phyloP scores from a whole-genome alignment of 176 grass and related monocot genomes.

The Dendrocalamus sinicus region DNA sequence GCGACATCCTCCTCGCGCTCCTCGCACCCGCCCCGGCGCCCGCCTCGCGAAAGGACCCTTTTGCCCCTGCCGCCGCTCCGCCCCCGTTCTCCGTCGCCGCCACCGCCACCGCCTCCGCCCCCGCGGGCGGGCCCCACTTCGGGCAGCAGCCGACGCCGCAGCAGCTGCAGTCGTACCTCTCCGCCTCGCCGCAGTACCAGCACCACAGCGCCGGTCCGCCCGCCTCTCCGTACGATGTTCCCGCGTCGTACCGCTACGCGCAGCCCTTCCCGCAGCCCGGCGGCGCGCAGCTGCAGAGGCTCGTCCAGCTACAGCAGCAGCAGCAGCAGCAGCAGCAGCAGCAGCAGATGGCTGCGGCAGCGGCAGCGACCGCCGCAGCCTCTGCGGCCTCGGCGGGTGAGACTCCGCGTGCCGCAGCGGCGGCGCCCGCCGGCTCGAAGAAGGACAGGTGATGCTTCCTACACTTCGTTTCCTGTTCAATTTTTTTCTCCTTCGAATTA shows the following conservation, averaged over 20 bases:
- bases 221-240: constrained; percentile 36
- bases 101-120: constrained; percentile 23
- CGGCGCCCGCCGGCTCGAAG: constrained; percentile 38
- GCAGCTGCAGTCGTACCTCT: constrained; percentile 48
- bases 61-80: constrained; percentile 32
- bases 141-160: constrained; percentile 43
- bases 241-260: constrained; percentile 34
- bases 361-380: background rate
- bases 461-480: background rate
- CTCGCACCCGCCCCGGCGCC: constrained; percentile 44
- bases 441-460: constrained; percentile 48
- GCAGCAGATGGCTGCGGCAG: constrained; percentile 29
- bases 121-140: constrained; percentile 33
- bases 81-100: constrained; percentile 17
- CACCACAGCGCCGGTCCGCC: constrained; percentile 36
- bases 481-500: constrained; percentile 24
- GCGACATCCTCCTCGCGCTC: constrained; percentile 76
- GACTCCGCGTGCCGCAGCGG: constrained; percentile 46
- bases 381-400: constrained; percentile 35
- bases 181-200: constrained; percentile 62
- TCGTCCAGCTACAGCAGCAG: constrained; percentile 48
- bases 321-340: constrained; percentile 36
- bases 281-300: constrained; percentile 58
- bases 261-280: constrained; percentile 34
- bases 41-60: constrained; percentile 44